Conservation (phyloP, 129 eudicot species). For the Helianthus tuberosus region DNA sequence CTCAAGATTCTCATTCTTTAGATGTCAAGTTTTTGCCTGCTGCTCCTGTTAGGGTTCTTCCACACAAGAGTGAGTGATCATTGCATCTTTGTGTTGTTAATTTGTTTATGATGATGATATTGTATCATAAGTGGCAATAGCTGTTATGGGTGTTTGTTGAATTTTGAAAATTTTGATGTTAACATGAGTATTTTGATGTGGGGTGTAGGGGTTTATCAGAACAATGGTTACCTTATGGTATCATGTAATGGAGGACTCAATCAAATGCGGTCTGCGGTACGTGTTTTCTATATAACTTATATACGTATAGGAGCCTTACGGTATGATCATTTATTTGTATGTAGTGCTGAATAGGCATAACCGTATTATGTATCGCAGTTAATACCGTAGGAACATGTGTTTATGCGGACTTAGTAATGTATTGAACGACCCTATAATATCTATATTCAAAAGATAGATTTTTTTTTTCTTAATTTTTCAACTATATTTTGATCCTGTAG, state of each 20-base stretch:
- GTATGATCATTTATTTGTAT: no score
- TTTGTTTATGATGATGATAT: neutral
- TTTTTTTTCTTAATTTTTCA: neutral
- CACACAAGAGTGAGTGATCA: slow-evolving; percentile 19
- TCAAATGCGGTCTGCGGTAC: slow-evolving; percentile 94
- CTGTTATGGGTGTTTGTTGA: slow-evolving; percentile 18
- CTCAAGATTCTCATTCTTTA: slow-evolving; percentile 66
- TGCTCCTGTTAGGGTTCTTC: slow-evolving; percentile 56
- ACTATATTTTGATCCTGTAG: slow-evolving; percentile 41
- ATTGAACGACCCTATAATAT: no score
- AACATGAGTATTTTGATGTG: neutral
- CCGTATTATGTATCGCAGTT: no score
- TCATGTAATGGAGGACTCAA: slow-evolving; percentile 98
- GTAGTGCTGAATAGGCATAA: no score
- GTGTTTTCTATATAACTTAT: slow-evolving; percentile 22
- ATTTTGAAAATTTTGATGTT: neutral
- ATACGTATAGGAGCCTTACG: neutral
- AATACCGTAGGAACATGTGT: no score
- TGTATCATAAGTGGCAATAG: neutral
- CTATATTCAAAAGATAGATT: neutral
- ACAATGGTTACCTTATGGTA: slow-evolving; percentile 93
- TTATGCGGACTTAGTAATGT: no score
- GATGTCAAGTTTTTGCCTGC: slow-evolving; percentile 44
- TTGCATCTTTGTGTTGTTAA: neutral
- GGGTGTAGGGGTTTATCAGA: slow-evolving; percentile 78